Conservation (phyloP, 2,329 filamentous ascomycete species). For the Stagonosporopsis cucurbitacearum region DNA sequence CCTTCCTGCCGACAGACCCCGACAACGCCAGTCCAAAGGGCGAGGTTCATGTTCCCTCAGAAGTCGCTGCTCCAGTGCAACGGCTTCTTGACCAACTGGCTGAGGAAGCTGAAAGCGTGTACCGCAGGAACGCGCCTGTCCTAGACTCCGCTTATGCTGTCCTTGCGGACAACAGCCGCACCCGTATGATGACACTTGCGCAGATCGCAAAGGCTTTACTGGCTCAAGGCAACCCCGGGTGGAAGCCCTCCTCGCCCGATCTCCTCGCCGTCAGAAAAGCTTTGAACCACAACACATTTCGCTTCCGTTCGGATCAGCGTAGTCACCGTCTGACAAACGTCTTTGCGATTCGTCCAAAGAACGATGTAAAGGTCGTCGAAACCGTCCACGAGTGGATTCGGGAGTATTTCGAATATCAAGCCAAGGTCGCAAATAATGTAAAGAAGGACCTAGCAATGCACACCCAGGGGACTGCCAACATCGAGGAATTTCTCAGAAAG, state of each 20-base stretch:
- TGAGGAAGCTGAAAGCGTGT: slow-evolving; percentile 54
- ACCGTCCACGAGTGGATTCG: slow-evolving; percentile 61
- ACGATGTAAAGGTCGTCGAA: slow-evolving; percentile 61
- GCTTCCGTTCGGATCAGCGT: slow-evolving; percentile 63
- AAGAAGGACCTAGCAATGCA: neutral
- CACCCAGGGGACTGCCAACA: slow-evolving; percentile 31
- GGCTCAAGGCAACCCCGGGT: slow-evolving; percentile 25
- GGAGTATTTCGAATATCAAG: slow-evolving; percentile 58
- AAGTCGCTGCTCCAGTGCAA: slow-evolving; percentile 55
- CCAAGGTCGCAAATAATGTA: slow-evolving; percentile 24
- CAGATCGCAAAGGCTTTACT: slow-evolving; percentile 56
- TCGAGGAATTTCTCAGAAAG: slow-evolving; percentile 52
- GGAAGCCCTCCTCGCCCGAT: slow-evolving; percentile 51
- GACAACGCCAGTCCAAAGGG: slow-evolving; percentile 30
- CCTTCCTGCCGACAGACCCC: slow-evolving; percentile 57
- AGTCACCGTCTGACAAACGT: slow-evolving; percentile 62
- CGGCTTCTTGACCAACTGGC: slow-evolving; percentile 53
- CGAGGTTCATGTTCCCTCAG: slow-evolving; percentile 53
- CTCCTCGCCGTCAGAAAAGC: slow-evolving; percentile 75
- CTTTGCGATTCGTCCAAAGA: slow-evolving; percentile 66
- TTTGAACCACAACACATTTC: slow-evolving; percentile 65
- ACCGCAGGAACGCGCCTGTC: slow-evolving; percentile 53
- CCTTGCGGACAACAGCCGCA: slow-evolving; percentile 53
- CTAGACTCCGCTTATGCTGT: slow-evolving; percentile 59
- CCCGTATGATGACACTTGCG: slow-evolving; percentile 56